Conservation (phyloP, 805 yeast genomes). For the Cyberlindnera samutprakarnensis region DNA sequence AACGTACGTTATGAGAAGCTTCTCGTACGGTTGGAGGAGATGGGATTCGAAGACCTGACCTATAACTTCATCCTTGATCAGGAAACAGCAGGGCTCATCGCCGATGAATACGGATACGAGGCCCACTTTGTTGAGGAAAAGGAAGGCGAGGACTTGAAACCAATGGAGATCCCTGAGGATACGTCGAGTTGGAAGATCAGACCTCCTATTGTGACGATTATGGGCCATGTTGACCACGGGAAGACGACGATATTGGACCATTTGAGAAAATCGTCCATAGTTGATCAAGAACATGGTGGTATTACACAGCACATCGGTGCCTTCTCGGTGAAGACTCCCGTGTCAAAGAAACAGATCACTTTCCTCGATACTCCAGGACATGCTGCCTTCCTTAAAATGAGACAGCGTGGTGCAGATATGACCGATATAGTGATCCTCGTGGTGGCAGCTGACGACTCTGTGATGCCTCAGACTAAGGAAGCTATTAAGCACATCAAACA, state of each 20-base stretch:
- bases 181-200: slow-evolving; percentile 45
- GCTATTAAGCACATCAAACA: slow-evolving; percentile 89
- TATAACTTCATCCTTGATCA: slow-evolving; percentile 76
- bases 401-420: slow-evolving; percentile 91
- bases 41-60: slow-evolving; percentile 67
- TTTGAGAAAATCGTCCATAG: slow-evolving; percentile 78
- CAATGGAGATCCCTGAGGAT: slow-evolving; percentile 35
- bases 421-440: slow-evolving; percentile 91
- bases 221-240: slow-evolving; percentile 99
- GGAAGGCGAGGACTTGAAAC: slow-evolving; percentile 41
- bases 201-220: slow-evolving; percentile 93
- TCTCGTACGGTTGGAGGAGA: slow-evolving; percentile 44
- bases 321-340: slow-evolving; percentile 75
- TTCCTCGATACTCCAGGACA: slow-evolving; percentile 98
- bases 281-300: slow-evolving; percentile 85
- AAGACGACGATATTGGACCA: slow-evolving; percentile 90
- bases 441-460: slow-evolving; percentile 96
- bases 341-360: slow-evolving; percentile 69
- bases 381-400: slow-evolving; percentile 92
- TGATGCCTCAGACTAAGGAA: slow-evolving; percentile 95
- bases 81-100: slow-evolving; percentile 80
- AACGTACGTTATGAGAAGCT: slow-evolving; percentile 57
- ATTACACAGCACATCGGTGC: slow-evolving; percentile 99
- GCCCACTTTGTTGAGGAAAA: slow-evolving; percentile 25
- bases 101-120: slow-evolving; percentile 81